Percentiles rank a stretch among this genome's conserved stretches.
Evolutionary conservation across 768 basidiomycete genomes (phyloP).

Genomic region (Pulveroboletus ravenelii): DNA sequence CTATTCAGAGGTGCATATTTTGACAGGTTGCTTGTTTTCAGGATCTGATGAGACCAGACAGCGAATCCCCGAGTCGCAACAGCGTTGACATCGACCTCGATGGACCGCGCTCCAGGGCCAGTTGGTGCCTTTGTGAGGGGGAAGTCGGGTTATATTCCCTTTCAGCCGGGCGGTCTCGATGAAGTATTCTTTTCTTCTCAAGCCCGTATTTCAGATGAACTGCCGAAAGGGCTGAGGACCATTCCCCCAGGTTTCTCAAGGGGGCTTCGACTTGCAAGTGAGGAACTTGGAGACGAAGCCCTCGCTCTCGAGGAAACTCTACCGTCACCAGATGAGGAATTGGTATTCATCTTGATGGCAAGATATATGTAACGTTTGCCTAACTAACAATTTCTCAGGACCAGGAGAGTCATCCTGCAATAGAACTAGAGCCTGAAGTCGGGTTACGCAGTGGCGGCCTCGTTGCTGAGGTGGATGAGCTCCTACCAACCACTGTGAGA

Average conservation of each 20-base stretch:
- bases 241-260: slow-evolving; percentile 81
- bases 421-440: slow-evolving; percentile 22
- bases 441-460: slow-evolving; percentile 15
- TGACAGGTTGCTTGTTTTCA: neutral
- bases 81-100: slow-evolving; percentile 79
- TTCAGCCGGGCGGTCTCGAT: slow-evolving; percentile 90
- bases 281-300: slow-evolving; percentile 45
- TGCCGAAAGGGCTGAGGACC: slow-evolving; percentile 46
- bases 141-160: slow-evolving; percentile 89
- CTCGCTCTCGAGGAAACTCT: slow-evolving; percentile 31
- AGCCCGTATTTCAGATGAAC: slow-evolving; percentile 36
- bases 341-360: slow-evolving; percentile 10
- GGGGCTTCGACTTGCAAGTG: slow-evolving; percentile 69
- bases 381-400: slow-evolving; percentile 25
- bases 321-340: slow-evolving; percentile 7
- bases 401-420: slow-evolving; percentile 14
- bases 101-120: slow-evolving; percentile 79
- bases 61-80: slow-evolving; percentile 52
- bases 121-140: slow-evolving; percentile 84
- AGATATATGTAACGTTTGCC: slow-evolving; percentile 8
- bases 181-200: slow-evolving; percentile 41
- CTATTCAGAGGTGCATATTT: slow-evolving; percentile 65
- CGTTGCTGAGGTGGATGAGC: slow-evolving; percentile 63
- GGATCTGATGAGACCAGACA: slow-evolving; percentile 37
- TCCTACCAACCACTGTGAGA: slow-evolving; percentile 60